A percentile compares a stretch with the other conserved stretches of the same genome.
phyloP scores from a whole-genome alignment of 2,329 filamentous ascomycete genomes.

The Aspergillus pseudotamarii region DNA sequence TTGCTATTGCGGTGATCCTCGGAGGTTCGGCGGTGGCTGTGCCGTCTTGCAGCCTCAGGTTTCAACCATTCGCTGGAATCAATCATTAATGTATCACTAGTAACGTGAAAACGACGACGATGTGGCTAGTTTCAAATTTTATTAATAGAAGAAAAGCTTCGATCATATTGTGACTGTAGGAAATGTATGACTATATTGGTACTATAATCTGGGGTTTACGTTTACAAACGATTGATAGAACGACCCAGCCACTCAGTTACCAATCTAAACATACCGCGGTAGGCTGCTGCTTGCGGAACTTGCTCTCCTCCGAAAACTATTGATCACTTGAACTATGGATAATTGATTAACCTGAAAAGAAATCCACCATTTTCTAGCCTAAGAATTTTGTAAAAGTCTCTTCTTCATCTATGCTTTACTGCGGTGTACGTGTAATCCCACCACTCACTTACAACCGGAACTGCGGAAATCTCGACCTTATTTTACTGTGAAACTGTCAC shows the following conservation, averaged over 20 bases:
- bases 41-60: slow-evolving; percentile 23
- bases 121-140: background rate
- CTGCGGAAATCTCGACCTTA: background rate
- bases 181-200: background rate
- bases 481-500: background rate
- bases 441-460: background rate
- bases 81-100: background rate
- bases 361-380: background rate
- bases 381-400: background rate
- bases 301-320: too few species aligned
- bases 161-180: background rate
- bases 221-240: background rate
- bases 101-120: background rate
- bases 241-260: slow-evolving; percentile 8
- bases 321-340: background rate
- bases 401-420: background rate
- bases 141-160: background rate
- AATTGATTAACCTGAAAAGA: background rate
- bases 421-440: background rate
- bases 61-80: background rate
- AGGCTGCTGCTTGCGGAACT: slow-evolving; percentile 3
- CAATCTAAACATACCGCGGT: background rate
- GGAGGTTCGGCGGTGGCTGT: slow-evolving; percentile 22
- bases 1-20: slow-evolving; percentile 15
- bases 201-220: background rate